Conservation (phyloP, 208 protist genomes). For the Wallacemonas sp. region DNA sequence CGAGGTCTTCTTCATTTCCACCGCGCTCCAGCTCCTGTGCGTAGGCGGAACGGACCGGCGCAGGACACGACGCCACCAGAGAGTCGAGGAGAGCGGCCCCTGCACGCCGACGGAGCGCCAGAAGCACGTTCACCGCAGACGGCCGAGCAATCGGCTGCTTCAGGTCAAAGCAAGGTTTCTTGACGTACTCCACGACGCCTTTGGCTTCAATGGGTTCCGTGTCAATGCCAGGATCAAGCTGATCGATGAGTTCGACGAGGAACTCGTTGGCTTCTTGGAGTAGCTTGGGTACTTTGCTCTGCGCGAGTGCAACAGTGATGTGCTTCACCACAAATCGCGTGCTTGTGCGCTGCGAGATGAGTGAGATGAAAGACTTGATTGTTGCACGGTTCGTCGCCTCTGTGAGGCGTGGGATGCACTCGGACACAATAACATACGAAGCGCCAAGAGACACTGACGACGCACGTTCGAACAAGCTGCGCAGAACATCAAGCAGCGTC, state of each 20-base stretch:
- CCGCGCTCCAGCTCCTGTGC: conserved; percentile 23
- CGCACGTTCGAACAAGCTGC: conserved; percentile 33
- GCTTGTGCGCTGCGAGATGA: conserved; percentile 43
- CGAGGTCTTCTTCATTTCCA: conserved; percentile 5
- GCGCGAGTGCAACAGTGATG: conserved; percentile 43
- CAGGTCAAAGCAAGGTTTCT: conserved; percentile 55
- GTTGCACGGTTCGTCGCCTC: conserved; percentile 68
- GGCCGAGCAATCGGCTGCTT: conserved; percentile 38
- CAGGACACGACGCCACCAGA: conserved; percentile 25
- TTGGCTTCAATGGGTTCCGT: conserved; percentile 39
- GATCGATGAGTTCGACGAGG: conserved; percentile 38
- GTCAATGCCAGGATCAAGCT: conserved; percentile 16
- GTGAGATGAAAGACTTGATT: conserved; percentile 48
- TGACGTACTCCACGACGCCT: conserved; percentile 65
- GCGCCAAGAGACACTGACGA: conserved; percentile 45
- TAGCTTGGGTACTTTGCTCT: conserved; percentile 68
- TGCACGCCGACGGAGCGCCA: conserved; percentile 25
- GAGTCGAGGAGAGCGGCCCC: conserved; percentile 16
- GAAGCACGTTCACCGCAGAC: conserved; percentile 47
- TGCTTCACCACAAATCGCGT: conserved; percentile 70
- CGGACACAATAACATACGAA: conserved; percentile 69
- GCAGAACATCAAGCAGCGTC: conserved; percentile 26
- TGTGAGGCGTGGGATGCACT: conserved; percentile 54
- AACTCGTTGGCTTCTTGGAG: conserved; percentile 79
- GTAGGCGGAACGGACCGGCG: conserved; percentile 28